Percentiles rank a stretch among this genome's conserved stretches.
phyloP scores from a whole-genome alignment of 2,329 filamentous ascomycete species.

The Ceratocystis destructans region DNA sequence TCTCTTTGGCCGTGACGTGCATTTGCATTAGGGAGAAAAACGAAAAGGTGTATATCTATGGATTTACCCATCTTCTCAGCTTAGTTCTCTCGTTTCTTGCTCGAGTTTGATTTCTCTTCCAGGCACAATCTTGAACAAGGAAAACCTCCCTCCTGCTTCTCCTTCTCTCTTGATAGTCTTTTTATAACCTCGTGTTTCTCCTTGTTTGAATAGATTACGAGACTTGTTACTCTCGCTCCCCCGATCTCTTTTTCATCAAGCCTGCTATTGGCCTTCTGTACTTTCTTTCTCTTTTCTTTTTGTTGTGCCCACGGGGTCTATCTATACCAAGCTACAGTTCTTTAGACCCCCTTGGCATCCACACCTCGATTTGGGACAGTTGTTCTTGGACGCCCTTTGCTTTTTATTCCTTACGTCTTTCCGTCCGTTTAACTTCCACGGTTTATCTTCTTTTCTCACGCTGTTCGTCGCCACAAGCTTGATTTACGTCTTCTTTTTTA shows the following conservation, averaged over 20 bases:
- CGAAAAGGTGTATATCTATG: slow-evolving; percentile 1
- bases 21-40: not conserved
- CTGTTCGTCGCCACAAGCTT: not conserved
- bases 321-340: not conserved
- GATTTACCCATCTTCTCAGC: slow-evolving; percentile 2
- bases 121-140: not conserved
- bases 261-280: not conserved
- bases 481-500: not conserved
- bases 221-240: not conserved
- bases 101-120: not conserved
- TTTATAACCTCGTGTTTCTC: not conserved
- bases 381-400: not conserved
- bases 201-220: not conserved
- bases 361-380: not conserved
- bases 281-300: not conserved
- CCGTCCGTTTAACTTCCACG: not conserved
- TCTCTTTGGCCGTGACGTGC: slow-evolving; percentile 4
- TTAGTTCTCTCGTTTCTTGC: not conserved
- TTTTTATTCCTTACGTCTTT: not conserved
- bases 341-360: not conserved
- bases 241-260: not conserved
- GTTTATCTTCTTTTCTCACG: not conserved
- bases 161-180: not conserved
- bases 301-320: not conserved
- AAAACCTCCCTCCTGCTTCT: no score